These are phyloP conservation scores for Phoenix dactylifera DNA, from an alignment of 176 grass and related monocot genomes.

Conservation along the genomic window DNA sequence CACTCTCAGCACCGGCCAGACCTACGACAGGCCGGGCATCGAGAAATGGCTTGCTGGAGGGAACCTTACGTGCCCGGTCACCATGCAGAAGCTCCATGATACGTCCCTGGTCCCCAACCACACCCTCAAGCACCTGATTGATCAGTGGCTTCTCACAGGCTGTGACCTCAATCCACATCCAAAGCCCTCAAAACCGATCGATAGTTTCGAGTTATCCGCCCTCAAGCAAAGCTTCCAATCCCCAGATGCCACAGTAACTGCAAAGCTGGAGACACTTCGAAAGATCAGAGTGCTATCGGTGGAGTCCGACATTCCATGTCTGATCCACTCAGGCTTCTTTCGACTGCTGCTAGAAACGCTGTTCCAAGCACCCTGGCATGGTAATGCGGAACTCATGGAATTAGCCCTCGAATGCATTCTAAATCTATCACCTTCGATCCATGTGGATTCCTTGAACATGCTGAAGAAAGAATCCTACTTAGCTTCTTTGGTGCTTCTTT, in stretches of 20 bases:
- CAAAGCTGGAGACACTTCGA: constrained; percentile 22
- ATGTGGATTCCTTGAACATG: constrained; percentile 14
- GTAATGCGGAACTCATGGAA: constrained; percentile 1
- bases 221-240: constrained; percentile 16
- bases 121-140: constrained; percentile 29
- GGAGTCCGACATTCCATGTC: constrained; percentile 7
- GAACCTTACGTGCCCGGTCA: constrained; percentile 23
- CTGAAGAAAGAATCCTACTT: neutral
- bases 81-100: constrained; percentile 21
- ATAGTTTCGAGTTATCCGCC: neutral
- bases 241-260: neutral
- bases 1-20: constrained; percentile 14
- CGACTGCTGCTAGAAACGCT: constrained; percentile 21
- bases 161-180: neutral
- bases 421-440: constrained; percentile 3
- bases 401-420: constrained; percentile 24
- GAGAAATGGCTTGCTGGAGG: constrained; percentile 23
- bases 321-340: constrained; percentile 31
- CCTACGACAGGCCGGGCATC: constrained; percentile 22
- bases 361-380: neutral
- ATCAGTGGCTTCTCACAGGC: constrained; percentile 13
- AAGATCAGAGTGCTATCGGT: constrained; percentile 18
- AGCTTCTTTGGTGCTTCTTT: too few species aligned
- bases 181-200: neutral
- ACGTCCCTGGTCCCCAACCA: constrained; percentile 16